These are phyloP conservation scores for Hemerocallis citrina DNA, from an alignment of 106 monocot genomes.

Conservation along the genomic window DNA sequence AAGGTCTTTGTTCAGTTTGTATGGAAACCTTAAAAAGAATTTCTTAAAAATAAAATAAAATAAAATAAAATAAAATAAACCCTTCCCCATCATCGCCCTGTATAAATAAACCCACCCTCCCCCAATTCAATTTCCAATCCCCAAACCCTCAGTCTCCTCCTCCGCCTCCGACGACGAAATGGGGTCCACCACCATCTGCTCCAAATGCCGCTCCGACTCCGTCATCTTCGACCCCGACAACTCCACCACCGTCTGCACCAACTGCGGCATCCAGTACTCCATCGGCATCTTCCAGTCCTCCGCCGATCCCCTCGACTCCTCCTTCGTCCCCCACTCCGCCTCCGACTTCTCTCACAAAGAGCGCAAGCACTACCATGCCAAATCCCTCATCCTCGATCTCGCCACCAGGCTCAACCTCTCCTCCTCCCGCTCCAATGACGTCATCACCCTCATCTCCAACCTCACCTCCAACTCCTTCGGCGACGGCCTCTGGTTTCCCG, in stretches of 20 bases:
- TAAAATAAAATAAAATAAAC: too few relatives aligned
- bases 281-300: conserved; percentile 20
- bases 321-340: conserved; percentile 10
- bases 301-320: conserved; percentile 10
- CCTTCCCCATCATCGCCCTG: too few relatives aligned
- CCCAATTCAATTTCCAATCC: too few relatives aligned
- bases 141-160: too few relatives aligned
- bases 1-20: too few relatives aligned
- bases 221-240: conserved; percentile 34
- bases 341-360: conserved; percentile 32
- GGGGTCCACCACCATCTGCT: background rate
- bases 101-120: too few relatives aligned
- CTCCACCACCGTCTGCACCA: conserved; percentile 28
- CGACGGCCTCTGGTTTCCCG: conserved; percentile 45
- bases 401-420: conserved; percentile 44
- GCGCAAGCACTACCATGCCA: conserved; percentile 29
- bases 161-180: too few relatives aligned
- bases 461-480: conserved; percentile 46
- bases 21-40: too few relatives aligned
- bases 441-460: conserved; percentile 19
- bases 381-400: conserved; percentile 18
- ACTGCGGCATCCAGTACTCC: conserved; percentile 35
- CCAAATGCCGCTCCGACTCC: conserved; percentile 21
- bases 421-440: conserved; percentile 22
- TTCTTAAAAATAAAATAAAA: too few relatives aligned